phyloP scores from a whole-genome alignment of 179 eudicot genomes.

The Beta lomatogona region DNA sequence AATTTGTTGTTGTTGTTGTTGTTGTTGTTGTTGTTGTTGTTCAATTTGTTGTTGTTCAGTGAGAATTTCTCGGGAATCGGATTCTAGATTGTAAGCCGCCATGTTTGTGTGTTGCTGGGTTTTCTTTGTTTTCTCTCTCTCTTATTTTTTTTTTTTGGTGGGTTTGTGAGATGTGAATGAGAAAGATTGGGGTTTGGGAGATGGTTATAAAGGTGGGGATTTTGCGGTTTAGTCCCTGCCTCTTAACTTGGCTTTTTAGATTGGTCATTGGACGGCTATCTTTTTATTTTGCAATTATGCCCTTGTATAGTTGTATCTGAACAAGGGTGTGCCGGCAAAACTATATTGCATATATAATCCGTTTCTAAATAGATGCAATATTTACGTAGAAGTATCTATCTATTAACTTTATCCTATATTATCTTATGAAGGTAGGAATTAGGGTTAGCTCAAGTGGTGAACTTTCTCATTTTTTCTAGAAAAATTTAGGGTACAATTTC shows the following conservation, averaged over 20 bases:
- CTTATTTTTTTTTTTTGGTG: background rate
- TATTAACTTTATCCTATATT: no score
- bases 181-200: background rate
- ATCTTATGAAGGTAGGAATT: no score
- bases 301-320: background rate
- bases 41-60: background rate
- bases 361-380: no score
- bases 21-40: background rate
- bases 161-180: background rate
- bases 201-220: slow-evolving; percentile 15
- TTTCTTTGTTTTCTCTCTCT: background rate
- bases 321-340: no score
- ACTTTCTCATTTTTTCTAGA: no score
- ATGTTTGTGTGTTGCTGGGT: background rate
- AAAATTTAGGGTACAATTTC: no score
- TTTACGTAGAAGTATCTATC: no score
- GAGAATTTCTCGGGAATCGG: slow-evolving; percentile 13
- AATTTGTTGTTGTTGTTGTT: background rate
- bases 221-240: slow-evolving; percentile 28
- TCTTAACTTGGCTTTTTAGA: background rate
- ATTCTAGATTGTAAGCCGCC: slow-evolving; percentile 10
- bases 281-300: slow-evolving; percentile 1
- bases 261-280: background rate
- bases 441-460: no score
- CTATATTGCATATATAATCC: no score